phyloP scores from a whole-genome alignment of 2,329 filamentous ascomycete genomes.

The Apiospora arundinis region DNA sequence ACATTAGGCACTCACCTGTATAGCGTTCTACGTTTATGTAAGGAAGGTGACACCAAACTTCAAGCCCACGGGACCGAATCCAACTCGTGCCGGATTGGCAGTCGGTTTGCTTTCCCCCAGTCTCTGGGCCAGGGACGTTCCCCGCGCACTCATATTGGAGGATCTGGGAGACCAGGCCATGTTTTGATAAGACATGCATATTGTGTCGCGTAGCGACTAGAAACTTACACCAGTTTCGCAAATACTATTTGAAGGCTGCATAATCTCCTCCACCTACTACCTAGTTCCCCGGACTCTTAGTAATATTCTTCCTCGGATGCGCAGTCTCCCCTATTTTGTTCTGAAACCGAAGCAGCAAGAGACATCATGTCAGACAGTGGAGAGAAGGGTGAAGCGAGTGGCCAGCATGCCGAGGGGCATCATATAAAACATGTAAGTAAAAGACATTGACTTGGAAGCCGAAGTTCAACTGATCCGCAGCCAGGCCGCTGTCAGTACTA shows the following conservation, averaged over 20 bases:
- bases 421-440: not conserved
- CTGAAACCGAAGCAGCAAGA: not conserved
- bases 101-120: not conserved
- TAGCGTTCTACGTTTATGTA: not conserved
- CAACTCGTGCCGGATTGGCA: not conserved
- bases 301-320: too few species aligned
- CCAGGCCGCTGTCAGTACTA: not conserved
- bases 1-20: not conserved
- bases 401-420: not conserved
- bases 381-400: not conserved
- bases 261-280: not conserved
- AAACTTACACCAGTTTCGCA: not conserved
- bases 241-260: slow-evolving; percentile 9
- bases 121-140: not conserved
- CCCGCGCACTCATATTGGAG: not conserved
- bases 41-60: not conserved
- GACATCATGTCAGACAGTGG: not conserved
- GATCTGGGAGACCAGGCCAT: not conserved
- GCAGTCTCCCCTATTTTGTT: not conserved
- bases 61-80: not conserved
- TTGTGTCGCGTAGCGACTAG: not conserved
- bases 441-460: not conserved
- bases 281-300: not conserved
- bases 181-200: not conserved
- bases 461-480: not conserved